Conservation (phyloP, 2,329 filamentous ascomycete species). For the Rhinocladiella similis region DNA sequence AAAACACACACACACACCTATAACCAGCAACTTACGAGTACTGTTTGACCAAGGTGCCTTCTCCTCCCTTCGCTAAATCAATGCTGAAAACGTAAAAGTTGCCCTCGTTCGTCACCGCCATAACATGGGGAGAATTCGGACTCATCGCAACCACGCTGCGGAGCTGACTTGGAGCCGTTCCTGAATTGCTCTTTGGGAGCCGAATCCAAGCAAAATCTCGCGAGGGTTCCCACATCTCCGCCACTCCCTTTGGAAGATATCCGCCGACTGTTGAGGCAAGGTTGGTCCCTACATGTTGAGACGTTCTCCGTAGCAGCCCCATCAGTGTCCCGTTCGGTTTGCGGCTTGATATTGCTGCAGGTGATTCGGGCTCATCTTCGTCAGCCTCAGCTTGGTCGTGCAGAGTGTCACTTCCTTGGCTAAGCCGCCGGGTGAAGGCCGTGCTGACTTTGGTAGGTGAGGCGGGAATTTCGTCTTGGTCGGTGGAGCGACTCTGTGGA, state of each 20-base stretch:
- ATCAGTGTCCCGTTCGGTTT: conserved; percentile 74
- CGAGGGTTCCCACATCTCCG: conserved; percentile 95
- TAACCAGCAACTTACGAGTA: conserved; percentile 71
- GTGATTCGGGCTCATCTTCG: conserved; percentile 31
- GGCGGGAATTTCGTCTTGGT: conserved; percentile 19
- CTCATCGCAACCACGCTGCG: conserved; percentile 97
- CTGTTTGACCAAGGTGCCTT: conserved; percentile 86
- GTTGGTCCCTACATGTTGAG: conserved; percentile 85
- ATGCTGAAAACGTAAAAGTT: conserved; percentile 94
- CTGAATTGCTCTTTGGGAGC: conserved; percentile 64
- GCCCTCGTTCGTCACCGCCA: conserved; percentile 96
- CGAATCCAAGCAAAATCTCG: conserved; percentile 97
- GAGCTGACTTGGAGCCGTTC: conserved; percentile 56
- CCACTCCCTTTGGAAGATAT: conserved; percentile 89
- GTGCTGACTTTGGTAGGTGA: conserved; percentile 22
- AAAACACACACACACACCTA: conserved; percentile 3
- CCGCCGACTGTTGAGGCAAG: conserved; percentile 87
- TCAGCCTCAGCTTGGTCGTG: conserved; percentile 35
- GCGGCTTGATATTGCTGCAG: conserved; percentile 38
- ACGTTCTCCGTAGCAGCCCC: conserved; percentile 89
- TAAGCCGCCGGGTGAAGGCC: conserved; percentile 24
- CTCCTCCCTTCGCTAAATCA: conserved; percentile 89
- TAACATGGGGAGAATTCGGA: conserved; percentile 89
- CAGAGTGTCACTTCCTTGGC: conserved; percentile 39
- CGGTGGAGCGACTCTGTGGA: conserved; percentile 7